phyloP scores from a whole-genome alignment of 2,329 filamentous ascomycete species.

The Alternaria atra region DNA sequence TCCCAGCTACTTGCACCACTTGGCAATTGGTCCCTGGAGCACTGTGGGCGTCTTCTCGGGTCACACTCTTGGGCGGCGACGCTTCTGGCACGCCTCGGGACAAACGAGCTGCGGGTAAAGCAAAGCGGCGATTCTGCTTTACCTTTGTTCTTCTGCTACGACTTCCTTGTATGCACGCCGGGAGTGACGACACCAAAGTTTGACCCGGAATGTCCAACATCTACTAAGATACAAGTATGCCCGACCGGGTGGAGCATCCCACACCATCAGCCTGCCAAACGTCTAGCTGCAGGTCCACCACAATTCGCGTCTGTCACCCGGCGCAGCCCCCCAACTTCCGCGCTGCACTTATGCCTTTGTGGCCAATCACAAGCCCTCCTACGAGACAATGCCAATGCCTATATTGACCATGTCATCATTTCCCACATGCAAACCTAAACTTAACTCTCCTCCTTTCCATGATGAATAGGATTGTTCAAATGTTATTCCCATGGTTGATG shows the following conservation, averaged over 20 bases:
- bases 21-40: background rate
- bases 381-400: background rate
- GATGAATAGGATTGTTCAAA: background rate
- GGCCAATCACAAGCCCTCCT: constrained; percentile 9
- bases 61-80: constrained; percentile 1
- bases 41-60: background rate
- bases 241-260: background rate
- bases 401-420: constrained; percentile 12
- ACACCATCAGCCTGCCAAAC: constrained; percentile 10
- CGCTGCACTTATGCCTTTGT: constrained; percentile 7
- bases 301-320: constrained; percentile 8
- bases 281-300: constrained; percentile 16
- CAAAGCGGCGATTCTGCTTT: background rate
- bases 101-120: background rate
- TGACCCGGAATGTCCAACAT: background rate
- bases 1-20: constrained; percentile 16
- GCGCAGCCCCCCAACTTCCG: background rate
- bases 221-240: background rate
- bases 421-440: constrained; percentile 13
- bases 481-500: constrained; percentile 4
- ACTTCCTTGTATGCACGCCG: background rate
- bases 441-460: background rate
- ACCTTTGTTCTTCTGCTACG: background rate
- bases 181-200: background rate
- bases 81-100: constrained; percentile 1